A percentile compares a stretch with the other conserved stretches of the same genome.
Conservation (phyloP, 1,284 basidiomycete species). For the Xanthoconium separans region DNA sequence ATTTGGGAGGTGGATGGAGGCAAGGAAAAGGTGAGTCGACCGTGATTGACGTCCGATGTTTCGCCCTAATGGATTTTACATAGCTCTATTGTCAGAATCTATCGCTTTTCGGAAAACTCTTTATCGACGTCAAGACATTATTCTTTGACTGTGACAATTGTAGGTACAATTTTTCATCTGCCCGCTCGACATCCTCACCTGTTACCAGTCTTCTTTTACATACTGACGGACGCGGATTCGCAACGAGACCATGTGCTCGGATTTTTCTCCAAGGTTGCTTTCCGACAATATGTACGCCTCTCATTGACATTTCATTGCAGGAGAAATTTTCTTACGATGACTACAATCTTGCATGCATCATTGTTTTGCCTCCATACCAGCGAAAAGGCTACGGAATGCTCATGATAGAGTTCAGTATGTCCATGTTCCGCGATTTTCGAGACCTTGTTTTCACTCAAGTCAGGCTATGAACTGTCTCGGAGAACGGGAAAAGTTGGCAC, state of each 20-base stretch:
- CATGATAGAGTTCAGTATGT: slow-evolving; percentile 95
- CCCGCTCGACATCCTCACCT: background rate
- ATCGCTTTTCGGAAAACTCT: slow-evolving; percentile 96
- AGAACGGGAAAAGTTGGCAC: slow-evolving; percentile 81
- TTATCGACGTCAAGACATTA: slow-evolving; percentile 97
- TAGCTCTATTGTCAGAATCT: slow-evolving; percentile 96
- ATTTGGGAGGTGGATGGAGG: slow-evolving; percentile 98
- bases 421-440: background rate
- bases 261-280: slow-evolving; percentile 88
- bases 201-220: slow-evolving; percentile 85
- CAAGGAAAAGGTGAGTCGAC: slow-evolving; percentile 58
- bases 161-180: slow-evolving; percentile 34
- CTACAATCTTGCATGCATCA: slow-evolving; percentile 96
- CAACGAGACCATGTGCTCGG: slow-evolving; percentile 77
- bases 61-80: background rate
- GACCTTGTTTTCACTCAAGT: background rate
- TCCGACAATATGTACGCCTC: background rate
- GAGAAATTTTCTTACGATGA: slow-evolving; percentile 96
- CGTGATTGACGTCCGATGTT: slow-evolving; percentile 26
- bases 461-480: slow-evolving; percentile 87
- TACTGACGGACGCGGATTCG: slow-evolving; percentile 84
- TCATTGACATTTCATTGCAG: slow-evolving; percentile 39
- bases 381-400: slow-evolving; percentile 90
- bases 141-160: slow-evolving; percentile 92
- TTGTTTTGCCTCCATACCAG: slow-evolving; percentile 93